Evolutionary conservation across 352 stramenopile genomes (phyloP).

Genomic region (Pythium dissotocum): DNA sequence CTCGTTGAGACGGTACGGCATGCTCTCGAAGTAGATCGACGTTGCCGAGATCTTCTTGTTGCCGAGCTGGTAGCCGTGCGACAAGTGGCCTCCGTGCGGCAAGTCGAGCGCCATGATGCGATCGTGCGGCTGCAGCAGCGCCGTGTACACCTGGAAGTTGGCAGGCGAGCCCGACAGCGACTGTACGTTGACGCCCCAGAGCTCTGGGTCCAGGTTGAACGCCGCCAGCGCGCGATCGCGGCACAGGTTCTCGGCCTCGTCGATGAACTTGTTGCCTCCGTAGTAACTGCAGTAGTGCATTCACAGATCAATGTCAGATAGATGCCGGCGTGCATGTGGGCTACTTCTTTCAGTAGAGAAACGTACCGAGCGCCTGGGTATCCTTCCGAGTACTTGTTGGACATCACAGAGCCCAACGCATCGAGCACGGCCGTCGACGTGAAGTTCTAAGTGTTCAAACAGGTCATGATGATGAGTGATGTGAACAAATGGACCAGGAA

Average conservation of each 20-base stretch:
- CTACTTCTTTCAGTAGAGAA: not conserved
- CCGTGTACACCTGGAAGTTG: conserved; percentile 99
- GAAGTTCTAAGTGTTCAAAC: conserved; percentile 88
- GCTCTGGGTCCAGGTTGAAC: conserved; percentile 95
- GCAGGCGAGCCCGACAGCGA: conserved; percentile 97
- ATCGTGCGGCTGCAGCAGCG: conserved; percentile 97
- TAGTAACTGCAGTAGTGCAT: conserved; percentile 84
- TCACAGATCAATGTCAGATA: not conserved
- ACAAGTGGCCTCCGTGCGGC: conserved; percentile 98
- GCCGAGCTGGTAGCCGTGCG: conserved; percentile 98
- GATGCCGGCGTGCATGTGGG: too few species aligned
- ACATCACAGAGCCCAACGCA: conserved; percentile 97
- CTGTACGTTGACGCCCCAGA: conserved; percentile 98
- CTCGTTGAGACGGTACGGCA: conserved; percentile 98
- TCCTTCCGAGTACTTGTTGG: conserved; percentile 99
- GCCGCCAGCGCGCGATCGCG: conserved; percentile 96
- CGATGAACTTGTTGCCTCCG: conserved; percentile 99
- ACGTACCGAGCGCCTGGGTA: conserved; percentile 92
- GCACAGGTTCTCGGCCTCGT: conserved; percentile 98
- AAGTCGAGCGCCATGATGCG: conserved; percentile 99
- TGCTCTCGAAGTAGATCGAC: conserved; percentile 99
- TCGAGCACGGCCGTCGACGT: conserved; percentile 97
- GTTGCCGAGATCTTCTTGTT: conserved; percentile 99
- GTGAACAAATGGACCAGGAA: not conserved
- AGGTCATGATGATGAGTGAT: not conserved